Evolutionary conservation across 2,329 filamentous ascomycete species (phyloP).

Genomic region (Lasiodiplodia theobromae): DNA sequence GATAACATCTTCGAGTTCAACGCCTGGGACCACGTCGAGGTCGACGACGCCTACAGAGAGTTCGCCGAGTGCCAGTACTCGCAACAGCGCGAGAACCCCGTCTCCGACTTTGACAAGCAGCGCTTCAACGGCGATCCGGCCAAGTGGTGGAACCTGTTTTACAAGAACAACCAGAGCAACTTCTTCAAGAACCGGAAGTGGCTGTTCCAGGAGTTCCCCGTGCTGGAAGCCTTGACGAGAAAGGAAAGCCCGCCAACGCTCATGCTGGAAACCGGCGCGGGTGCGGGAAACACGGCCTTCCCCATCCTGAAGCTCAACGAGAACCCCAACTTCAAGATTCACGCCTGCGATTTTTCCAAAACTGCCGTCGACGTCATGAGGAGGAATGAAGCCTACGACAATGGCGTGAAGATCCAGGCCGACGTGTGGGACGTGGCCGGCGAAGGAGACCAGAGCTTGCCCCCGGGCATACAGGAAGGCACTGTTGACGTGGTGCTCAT

Average conservation of each 20-base stretch:
- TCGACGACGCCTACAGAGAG: constrained; percentile 84
- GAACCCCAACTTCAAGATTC: constrained; percentile 81
- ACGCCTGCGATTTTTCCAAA: constrained; percentile 96
- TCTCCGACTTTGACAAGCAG: constrained; percentile 90
- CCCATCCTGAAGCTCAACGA: constrained; percentile 84
- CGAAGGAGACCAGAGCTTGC: constrained; percentile 64
- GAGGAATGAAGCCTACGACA: constrained; percentile 76
- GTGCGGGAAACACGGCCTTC: constrained; percentile 95
- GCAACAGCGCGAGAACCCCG: constrained; percentile 83
- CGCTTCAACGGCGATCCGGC: constrained; percentile 90
- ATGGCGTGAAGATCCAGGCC: constrained; percentile 73
- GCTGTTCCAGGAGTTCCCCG: constrained; percentile 93
- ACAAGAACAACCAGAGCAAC: constrained; percentile 95
- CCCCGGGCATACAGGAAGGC: constrained; percentile 77
- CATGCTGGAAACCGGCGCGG: constrained; percentile 90
- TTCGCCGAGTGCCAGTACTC: constrained; percentile 86
- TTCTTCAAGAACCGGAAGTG: constrained; percentile 99
- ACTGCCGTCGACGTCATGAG: constrained; percentile 94
- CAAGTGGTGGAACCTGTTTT: constrained; percentile 98
- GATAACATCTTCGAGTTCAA: constrained; percentile 98
- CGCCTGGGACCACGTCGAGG: constrained; percentile 97
- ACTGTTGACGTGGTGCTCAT: constrained; percentile 91
- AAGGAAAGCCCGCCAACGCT: constrained; percentile 72
- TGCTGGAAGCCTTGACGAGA: constrained; percentile 77
- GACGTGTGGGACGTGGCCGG: constrained; percentile 91